Evolutionary conservation across 2,329 filamentous ascomycete genomes (phyloP).

Genomic region (Trichoderma brevicompactum): DNA sequence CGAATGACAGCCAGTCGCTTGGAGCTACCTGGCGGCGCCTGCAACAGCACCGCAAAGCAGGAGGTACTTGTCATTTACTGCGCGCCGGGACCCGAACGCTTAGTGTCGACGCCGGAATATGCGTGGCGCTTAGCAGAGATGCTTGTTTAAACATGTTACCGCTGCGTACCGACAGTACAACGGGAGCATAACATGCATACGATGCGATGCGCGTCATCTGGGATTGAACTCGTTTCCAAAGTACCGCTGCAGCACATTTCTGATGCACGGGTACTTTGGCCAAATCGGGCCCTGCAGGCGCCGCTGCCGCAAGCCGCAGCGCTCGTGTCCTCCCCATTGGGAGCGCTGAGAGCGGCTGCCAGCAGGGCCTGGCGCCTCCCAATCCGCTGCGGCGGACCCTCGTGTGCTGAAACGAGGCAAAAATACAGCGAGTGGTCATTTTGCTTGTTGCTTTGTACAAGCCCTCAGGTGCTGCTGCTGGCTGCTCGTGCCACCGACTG

Average conservation of each 20-base stretch:
- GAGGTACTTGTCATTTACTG: not conserved
- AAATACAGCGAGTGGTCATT: not conserved
- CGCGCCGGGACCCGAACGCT: not conserved
- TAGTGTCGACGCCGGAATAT: not conserved
- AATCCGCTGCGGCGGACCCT: conserved; percentile 8
- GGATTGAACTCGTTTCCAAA: not conserved
- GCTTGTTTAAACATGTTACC: not conserved
- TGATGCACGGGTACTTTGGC: not conserved
- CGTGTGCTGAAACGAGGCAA: conserved; percentile 19
- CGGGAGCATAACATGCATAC: too few relatives aligned
- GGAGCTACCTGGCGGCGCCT: conserved; percentile 3
- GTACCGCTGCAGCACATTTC: not conserved
- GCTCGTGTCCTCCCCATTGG: not conserved
- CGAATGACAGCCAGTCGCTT: conserved; percentile 29
- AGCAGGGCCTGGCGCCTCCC: not conserved
- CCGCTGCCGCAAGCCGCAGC: conserved; percentile 8
- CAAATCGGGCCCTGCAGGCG: not conserved
- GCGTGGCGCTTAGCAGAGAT: conserved; percentile 20
- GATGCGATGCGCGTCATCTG: too few relatives aligned
- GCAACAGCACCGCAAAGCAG: conserved; percentile 7
- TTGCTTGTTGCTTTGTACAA: not conserved
- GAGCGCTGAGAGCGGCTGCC: too few relatives aligned
- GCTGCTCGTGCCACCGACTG: too few relatives aligned
- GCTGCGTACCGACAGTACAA: not conserved
- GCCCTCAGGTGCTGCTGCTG: too few relatives aligned